A percentile compares a stretch with the other conserved stretches of the same genome.
phyloP scores from a whole-genome alignment of 225 moss, liverwort and hornwort genomes.

The Asterella californica region DNA sequence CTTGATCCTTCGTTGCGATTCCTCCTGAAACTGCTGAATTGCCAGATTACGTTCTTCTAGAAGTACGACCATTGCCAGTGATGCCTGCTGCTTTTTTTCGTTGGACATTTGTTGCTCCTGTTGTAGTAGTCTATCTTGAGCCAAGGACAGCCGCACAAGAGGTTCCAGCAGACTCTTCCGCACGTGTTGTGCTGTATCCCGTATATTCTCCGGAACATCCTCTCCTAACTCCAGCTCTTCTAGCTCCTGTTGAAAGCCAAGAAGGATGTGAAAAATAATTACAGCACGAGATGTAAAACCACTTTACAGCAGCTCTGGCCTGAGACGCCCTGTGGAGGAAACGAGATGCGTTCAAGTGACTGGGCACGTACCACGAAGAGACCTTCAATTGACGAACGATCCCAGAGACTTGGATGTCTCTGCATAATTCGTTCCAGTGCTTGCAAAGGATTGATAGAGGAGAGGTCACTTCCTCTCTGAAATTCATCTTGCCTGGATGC shows the following conservation, averaged over 20 bases:
- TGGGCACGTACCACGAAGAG: conserved; percentile 5
- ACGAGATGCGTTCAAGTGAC: no score
- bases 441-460: conserved; percentile 13
- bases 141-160: conserved; percentile 5
- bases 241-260: conserved; percentile 14
- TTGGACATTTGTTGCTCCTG: conserved; percentile 15
- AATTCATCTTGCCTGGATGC: not conserved
- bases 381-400: conserved; percentile 14
- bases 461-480: not conserved
- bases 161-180: conserved; percentile 23
- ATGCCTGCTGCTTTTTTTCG: conserved; percentile 14
- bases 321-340: not conserved
- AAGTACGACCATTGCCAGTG: conserved; percentile 23
- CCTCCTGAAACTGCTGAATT: conserved; percentile 35
- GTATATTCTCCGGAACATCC: conserved; percentile 11
- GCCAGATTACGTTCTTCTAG: conserved; percentile 36
- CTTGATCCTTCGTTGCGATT: conserved; percentile 18
- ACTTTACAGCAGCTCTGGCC: not conserved
- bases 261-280: no score
- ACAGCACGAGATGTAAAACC: not conserved
- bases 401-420: conserved; percentile 13
- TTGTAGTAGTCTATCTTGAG: conserved; percentile 24
- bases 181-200: conserved; percentile 6
- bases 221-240: conserved; percentile 24
- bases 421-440: conserved; percentile 19